Evolutionary conservation across 257 asterid species (phyloP).

Genomic region (Cynanchum wilfordii): DNA sequence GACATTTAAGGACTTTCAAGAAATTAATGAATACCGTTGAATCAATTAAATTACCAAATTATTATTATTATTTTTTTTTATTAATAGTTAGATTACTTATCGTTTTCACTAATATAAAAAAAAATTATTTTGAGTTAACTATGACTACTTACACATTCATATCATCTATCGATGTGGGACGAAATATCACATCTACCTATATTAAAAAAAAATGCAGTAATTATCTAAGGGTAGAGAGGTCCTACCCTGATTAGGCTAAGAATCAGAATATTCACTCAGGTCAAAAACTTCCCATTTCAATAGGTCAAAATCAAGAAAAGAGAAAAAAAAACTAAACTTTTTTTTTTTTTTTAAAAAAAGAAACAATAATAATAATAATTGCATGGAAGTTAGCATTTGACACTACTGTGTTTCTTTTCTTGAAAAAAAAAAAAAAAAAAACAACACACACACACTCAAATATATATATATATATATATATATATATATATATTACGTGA

Average conservation of each 20-base stretch:
- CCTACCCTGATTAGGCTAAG: not conserved
- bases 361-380: not conserved
- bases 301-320: not conserved
- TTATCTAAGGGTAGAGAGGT: not conserved
- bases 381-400: not conserved
- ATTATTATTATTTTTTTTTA: too few relatives aligned
- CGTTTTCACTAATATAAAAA: too few relatives aligned
- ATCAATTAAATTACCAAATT: too few relatives aligned
- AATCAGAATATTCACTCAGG: not conserved
- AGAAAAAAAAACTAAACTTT: not conserved
- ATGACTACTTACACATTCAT: too few relatives aligned
- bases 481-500: not conserved
- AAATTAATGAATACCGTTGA: too few relatives aligned
- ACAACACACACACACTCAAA: not conserved
- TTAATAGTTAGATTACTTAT: too few relatives aligned
- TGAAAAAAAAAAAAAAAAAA: not conserved
- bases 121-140: too few relatives aligned
- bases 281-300: not conserved
- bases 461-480: not conserved
- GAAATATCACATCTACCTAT: too few relatives aligned
- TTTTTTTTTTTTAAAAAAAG: not conserved
- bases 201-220: too few relatives aligned
- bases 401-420: not conserved
- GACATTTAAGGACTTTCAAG: not conserved
- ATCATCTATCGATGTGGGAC: too few relatives aligned